Base-by-base conservation (phyloP, 225 moss, liverwort and hornwort species). In the Pseudoscleropodium purum region DNA sequence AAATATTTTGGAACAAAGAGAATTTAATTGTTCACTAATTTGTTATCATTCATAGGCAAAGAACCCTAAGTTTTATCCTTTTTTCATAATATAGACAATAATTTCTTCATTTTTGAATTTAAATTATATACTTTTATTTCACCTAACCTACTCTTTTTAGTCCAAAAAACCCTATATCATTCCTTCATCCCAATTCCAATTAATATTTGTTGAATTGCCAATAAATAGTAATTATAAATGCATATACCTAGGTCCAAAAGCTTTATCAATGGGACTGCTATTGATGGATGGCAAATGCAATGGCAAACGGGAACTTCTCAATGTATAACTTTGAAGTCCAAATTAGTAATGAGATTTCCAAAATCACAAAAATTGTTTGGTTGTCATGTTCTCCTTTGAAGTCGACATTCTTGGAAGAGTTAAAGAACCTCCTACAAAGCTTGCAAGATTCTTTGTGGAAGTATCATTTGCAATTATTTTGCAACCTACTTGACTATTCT, bases 391-490 rank as follows among this genome's bases (percentile, higher is more conserved):
- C 0, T 14, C 2, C 7, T 23, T 52, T 52, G 21, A 51, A 1
- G 13, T 11, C 1, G 0, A 14, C 5, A 14, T 5, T 52, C 5
- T 23, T 0, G 0, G 0, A 1, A 52, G 36, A 36, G 9, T 36
- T 54, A 5, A 36, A 36, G 2, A 54, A 4, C 7, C 18, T 52
- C 2, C 15, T 1, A 25, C 24, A 36, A 52, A 52, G 52, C 9
- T 0, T 52, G 1, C 23, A 75, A 47, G 30, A 45, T 30, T 31
- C 2, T 18, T 78, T 56, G 10, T 37, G 1, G 10, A 15, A 37
- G 1, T 26, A 1, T 27, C 17, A 16, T 27, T 6, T 79, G 17
- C 17, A 26, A 26, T 56, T 26, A 11, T 25, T n/a, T 76, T 37
- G 10, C 26, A 17, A 79, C 11, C n/a, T 56, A 57, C 1, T 78